Evolutionary conservation across 2,329 filamentous ascomycete genomes (phyloP).

Genomic region (Xylaria multiplex): DNA sequence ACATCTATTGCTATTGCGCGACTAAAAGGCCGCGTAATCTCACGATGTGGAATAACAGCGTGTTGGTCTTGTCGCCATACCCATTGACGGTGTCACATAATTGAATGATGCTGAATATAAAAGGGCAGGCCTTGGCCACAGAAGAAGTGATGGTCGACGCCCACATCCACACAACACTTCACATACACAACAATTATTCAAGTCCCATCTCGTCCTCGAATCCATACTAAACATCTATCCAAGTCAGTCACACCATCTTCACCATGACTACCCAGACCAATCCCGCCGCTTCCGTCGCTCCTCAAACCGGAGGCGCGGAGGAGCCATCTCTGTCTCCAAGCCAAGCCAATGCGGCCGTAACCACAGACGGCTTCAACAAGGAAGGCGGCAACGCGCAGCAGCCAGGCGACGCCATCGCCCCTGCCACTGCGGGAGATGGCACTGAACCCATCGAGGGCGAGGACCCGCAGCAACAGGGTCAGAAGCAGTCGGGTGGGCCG

Average conservation of each 20-base stretch:
- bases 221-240: neutral
- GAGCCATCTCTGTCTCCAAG: neutral
- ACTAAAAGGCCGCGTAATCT: constrained; percentile 31
- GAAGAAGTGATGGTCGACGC: neutral
- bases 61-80: neutral
- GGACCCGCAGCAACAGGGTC: constrained; percentile 1
- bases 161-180: neutral
- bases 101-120: constrained; percentile 17
- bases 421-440: neutral
- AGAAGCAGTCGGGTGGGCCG: constrained; percentile 1
- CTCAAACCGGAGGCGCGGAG: constrained; percentile 13
- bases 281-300: constrained; percentile 8
- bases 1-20: constrained; percentile 31
- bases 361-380: constrained; percentile 35
- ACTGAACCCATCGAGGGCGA: neutral
- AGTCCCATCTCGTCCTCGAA: neutral
- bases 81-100: constrained; percentile 1
- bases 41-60: neutral
- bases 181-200: neutral
- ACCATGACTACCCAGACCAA: constrained; percentile 21
- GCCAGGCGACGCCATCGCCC: neutral
- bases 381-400: constrained; percentile 6
- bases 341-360: constrained; percentile 31
- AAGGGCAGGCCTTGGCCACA: neutral
- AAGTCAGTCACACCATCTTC: neutral